phyloP scores from a whole-genome alignment of 2,329 filamentous ascomycete genomes.

The Ceratocystis papillata region DNA sequence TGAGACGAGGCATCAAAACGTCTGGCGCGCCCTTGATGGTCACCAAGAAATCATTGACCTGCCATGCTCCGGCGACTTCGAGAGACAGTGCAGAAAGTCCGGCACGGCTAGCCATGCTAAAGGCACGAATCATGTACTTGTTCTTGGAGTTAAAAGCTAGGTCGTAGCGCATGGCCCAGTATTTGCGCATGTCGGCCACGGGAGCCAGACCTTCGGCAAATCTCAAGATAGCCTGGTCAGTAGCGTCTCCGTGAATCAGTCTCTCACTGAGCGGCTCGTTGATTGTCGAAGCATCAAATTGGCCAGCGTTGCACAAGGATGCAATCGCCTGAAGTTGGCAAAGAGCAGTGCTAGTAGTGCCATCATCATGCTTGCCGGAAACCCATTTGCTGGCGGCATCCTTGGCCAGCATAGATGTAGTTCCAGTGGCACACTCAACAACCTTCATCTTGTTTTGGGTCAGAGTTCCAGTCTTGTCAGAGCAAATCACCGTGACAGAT shows the following conservation, averaged over 20 bases:
- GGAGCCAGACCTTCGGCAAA: conserved; percentile 92
- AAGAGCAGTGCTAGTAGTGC: conserved; percentile 58
- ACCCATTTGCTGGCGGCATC: conserved; percentile 64
- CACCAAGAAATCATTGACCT: conserved; percentile 64
- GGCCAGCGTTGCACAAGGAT: conserved; percentile 79
- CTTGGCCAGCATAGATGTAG: conserved; percentile 73
- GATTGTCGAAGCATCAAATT: conserved; percentile 54
- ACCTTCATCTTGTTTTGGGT: conserved; percentile 99
- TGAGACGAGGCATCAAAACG: conserved; percentile 81
- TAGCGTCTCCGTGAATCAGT: conserved; percentile 82
- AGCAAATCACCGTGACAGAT: conserved; percentile 98
- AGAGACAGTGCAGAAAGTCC: conserved; percentile 91
- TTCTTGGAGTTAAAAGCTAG: conserved; percentile 49
- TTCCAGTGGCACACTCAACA: conserved; percentile 78
- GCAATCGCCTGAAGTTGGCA: conserved; percentile 63
- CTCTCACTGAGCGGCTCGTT: conserved; percentile 61
- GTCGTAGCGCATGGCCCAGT: conserved; percentile 57
- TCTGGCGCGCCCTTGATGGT: conserved; percentile 92
- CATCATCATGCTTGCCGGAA: conserved; percentile 54
- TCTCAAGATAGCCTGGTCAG: conserved; percentile 82
- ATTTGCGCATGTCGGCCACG: conserved; percentile 46
- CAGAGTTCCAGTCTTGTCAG: conserved; percentile 95
- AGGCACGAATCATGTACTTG: conserved; percentile 48
- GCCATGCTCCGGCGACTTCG: conserved; percentile 99
- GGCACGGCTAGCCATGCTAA: conserved; percentile 59